Evolutionary conservation across 495 filamentous ascomycete genomes (phyloP), one percentile per base, ranked within the genome.

Genomic region (Amniculicola lignicola): DNA sequence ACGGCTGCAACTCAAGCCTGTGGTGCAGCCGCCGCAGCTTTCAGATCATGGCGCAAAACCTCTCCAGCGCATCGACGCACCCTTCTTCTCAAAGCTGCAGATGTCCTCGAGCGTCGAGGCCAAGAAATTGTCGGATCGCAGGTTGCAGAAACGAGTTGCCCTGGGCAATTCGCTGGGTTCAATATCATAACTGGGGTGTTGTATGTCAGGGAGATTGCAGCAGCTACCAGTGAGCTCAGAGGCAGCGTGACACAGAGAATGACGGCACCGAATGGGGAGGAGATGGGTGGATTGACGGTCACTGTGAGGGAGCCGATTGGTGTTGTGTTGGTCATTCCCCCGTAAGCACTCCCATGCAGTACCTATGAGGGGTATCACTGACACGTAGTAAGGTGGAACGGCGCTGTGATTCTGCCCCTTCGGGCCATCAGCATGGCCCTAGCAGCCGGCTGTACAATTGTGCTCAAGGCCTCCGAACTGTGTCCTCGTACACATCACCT

Each of bases 261-360:
- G 23, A 85, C 87, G 0, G 72, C 74, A 11, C 69, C 77, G 3
- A 61, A 66, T 3, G 68, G 80, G 21, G 70, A 78, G n/a, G 78
- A 78, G 4, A 72, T 72, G 38, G 74, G 76, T n/a, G 84, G 85
- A 0, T 75, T 94, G 63, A 60, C 51, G 1, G 62, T 67, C 25
- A 71, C 94, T 16, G 71, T 81, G 38, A 86, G 83, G 63, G 85
- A 94, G 67, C 90, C 90, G 5, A 88, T 83, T 62, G 90, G 90
- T n/a, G 89, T 93, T 28, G 71, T 90, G 2, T 73, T 95, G 10
- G 81, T 79, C 29, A 88, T 94, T 70, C 88, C 88, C 15, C 89
- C 90, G 27, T 95, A 89, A 51, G 68, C 63, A 16, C 15, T 47
- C 42, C 18, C 0, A 52, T 12, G 25, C 7, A 1, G 6, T 40